A percentile compares a stretch with the other conserved stretches of the same genome.
Evolutionary conservation across 2,329 filamentous ascomycete species (phyloP).

Genomic region (Zasmidium citrigriseum): DNA sequence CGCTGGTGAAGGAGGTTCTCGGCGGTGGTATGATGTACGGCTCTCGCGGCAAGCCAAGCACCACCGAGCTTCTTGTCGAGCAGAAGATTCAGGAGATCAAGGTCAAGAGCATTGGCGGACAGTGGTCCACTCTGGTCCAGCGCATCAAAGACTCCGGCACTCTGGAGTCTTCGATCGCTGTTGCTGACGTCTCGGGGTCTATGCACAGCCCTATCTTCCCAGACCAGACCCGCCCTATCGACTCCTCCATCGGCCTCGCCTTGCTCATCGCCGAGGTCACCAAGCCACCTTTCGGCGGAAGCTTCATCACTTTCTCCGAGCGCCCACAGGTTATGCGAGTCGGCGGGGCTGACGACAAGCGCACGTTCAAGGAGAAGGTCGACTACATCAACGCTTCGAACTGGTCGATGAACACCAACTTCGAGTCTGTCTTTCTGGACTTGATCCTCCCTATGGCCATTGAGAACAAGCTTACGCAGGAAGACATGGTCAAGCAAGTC

Average conservation of each 20-base stretch:
- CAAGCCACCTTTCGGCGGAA: slow-evolving; percentile 54
- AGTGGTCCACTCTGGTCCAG: slow-evolving; percentile 61
- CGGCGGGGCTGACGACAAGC: slow-evolving; percentile 36
- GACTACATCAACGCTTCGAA: slow-evolving; percentile 27
- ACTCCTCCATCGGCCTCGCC: slow-evolving; percentile 58
- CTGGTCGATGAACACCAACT: slow-evolving; percentile 54
- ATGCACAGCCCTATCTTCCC: slow-evolving; percentile 46
- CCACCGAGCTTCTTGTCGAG: slow-evolving; percentile 27
- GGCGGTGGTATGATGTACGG: background rate
- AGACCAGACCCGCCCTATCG: slow-evolving; percentile 53
- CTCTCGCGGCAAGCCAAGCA: slow-evolving; percentile 5
- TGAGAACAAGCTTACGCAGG: slow-evolving; percentile 50
- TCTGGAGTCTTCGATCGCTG: slow-evolving; percentile 55
- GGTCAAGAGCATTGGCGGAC: slow-evolving; percentile 47
- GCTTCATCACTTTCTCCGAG: slow-evolving; percentile 57
- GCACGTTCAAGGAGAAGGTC: slow-evolving; percentile 48
- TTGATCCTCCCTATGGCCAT: slow-evolving; percentile 58
- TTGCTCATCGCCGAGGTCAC: slow-evolving; percentile 58
- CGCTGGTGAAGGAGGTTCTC: slow-evolving; percentile 40
- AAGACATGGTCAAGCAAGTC: slow-evolving; percentile 63
- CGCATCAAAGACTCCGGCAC: slow-evolving; percentile 58
- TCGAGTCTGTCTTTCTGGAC: slow-evolving; percentile 56
- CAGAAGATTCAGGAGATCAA: slow-evolving; percentile 37
- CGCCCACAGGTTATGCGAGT: slow-evolving; percentile 46
- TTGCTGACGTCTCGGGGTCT: slow-evolving; percentile 60